Evolutionary conservation across 495 filamentous ascomycete species (phyloP), one percentile per base, ranked within the genome.

Genomic region (Zalerion maritima): DNA sequence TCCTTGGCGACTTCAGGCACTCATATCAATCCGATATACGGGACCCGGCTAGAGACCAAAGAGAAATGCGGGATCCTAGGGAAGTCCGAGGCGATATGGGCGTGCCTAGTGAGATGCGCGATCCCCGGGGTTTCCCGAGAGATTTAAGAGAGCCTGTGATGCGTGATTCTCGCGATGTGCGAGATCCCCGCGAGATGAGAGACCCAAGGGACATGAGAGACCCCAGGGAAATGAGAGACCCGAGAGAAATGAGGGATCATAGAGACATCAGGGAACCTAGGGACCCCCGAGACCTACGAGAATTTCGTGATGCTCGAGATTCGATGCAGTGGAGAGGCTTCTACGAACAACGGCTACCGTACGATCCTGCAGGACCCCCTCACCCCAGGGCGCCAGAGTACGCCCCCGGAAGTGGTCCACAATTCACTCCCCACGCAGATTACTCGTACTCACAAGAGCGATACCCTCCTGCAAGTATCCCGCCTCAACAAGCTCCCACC

Each of bases 381-480:
- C 58, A 54, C 19, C 50, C 49, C 34, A 13, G 28, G 12, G 12
- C 28, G 4, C 8, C 28, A 2, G 60, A 66, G 9, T 62, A 60
- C 28, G 58, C 60, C 13, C 30, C 49, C 3, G 47, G 43, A 15
- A 50, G 57, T 6, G 46, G 39, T 10, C 38, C 57, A n/a, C 51
- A 54, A 8, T 62, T 57, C 35, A 54, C 52, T 28, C 37, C 54
- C 12, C 65, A 65, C 27, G 57, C 60, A 23, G 43, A 55, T 19
- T 69, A 67, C 20, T 45, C 54, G 4, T 54, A 50, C 2, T 43
- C 48, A 1, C 54, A 49, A 4, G 63, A 65, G 14, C 58, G 64
- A 7, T 65, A 63, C 29, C 56, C 60, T 7, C 50, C 56, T 2
- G 35, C 52, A 3, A 40, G 50, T n/a, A 61, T 49, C 24, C 43